phyloP scores from a whole-genome alignment of 2,329 filamentous ascomycete species.

The Penicillium digitatum region DNA sequence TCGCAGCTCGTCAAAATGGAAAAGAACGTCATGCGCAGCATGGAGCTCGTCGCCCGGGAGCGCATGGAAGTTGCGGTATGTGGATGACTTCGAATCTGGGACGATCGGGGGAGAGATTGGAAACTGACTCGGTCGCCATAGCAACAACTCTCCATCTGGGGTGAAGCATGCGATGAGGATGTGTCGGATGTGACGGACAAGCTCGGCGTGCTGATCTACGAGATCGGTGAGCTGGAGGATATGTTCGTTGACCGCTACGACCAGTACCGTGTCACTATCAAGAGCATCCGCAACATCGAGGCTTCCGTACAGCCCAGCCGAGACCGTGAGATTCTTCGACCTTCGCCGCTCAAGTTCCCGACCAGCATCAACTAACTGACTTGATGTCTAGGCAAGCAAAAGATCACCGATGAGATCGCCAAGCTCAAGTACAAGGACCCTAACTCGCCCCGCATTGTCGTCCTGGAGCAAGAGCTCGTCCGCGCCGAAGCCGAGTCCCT shows the following conservation, averaged over 20 bases:
- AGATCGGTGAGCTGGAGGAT: slow-evolving; percentile 96
- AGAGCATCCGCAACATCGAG: slow-evolving; percentile 98
- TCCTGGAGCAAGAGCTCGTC: slow-evolving; percentile 96
- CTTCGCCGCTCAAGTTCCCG: neutral
- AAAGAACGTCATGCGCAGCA: slow-evolving; percentile 99
- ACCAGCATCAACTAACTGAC: slow-evolving; percentile 5
- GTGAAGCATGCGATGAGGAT: slow-evolving; percentile 90
- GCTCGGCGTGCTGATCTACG: slow-evolving; percentile 93
- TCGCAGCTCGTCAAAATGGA: slow-evolving; percentile 99
- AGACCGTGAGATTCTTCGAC: slow-evolving; percentile 65
- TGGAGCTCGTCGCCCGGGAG: slow-evolving; percentile 91
- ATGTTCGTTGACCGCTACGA: slow-evolving; percentile 98
- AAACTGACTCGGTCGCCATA: slow-evolving; percentile 39
- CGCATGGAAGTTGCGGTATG: slow-evolving; percentile 97
- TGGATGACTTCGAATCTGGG: slow-evolving; percentile 20
- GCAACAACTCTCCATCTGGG: slow-evolving; percentile 99
- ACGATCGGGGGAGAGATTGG: neutral
- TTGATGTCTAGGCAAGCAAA: slow-evolving; percentile 73
- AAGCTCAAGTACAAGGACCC: slow-evolving; percentile 99
- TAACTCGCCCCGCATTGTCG: slow-evolving; percentile 94
- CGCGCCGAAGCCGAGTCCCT: slow-evolving; percentile 98
- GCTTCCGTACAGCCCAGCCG: slow-evolving; percentile 96
- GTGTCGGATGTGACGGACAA: slow-evolving; percentile 99
- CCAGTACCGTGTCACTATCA: slow-evolving; percentile 98
- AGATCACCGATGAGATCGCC: slow-evolving; percentile 97